phyloP scores from a whole-genome alignment of 2,329 filamentous ascomycete species.

The Apiospora phragmitis region DNA sequence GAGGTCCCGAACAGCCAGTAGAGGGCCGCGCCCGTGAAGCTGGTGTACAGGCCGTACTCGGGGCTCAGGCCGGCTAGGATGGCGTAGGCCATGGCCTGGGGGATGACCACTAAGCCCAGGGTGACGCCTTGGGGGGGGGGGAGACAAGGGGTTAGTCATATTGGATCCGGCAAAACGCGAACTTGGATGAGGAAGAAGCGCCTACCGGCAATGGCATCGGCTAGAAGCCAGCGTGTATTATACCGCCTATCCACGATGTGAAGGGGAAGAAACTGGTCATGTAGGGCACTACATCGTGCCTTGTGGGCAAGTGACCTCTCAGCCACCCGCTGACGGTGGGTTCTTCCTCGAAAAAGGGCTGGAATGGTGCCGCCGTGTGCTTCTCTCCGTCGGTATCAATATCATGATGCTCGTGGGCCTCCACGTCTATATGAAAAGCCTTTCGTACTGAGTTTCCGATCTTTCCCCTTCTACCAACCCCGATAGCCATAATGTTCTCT shows the following conservation, averaged over 20 bases:
- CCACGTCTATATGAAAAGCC: background rate
- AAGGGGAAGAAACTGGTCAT: constrained; percentile 80
- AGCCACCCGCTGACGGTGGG: constrained; percentile 77
- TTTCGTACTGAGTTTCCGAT: background rate
- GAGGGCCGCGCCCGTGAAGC: constrained; percentile 90
- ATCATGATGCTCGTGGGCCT: background rate
- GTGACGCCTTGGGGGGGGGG: constrained; percentile 42
- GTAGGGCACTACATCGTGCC: constrained; percentile 59
- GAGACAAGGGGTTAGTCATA: constrained; percentile 23
- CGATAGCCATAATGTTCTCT: background rate
- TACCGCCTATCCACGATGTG: constrained; percentile 85
- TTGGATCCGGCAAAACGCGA: constrained; percentile 1
- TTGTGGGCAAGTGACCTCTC: constrained; percentile 59
- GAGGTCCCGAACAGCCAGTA: constrained; percentile 99
- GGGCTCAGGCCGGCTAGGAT: constrained; percentile 75
- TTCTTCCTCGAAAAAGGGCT: constrained; percentile 80
- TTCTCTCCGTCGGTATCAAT: background rate
- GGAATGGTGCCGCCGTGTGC: constrained; percentile 40
- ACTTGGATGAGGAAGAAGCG: constrained; percentile 24
- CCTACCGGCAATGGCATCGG: constrained; percentile 84
- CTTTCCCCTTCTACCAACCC: background rate
- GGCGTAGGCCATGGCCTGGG: constrained; percentile 95
- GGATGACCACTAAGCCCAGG: constrained; percentile 72
- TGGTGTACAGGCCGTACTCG: constrained; percentile 89
- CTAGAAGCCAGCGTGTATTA: constrained; percentile 84